Evolutionary conservation across 768 basidiomycete species (phyloP).

Genomic region (Boletus insuetus): DNA sequence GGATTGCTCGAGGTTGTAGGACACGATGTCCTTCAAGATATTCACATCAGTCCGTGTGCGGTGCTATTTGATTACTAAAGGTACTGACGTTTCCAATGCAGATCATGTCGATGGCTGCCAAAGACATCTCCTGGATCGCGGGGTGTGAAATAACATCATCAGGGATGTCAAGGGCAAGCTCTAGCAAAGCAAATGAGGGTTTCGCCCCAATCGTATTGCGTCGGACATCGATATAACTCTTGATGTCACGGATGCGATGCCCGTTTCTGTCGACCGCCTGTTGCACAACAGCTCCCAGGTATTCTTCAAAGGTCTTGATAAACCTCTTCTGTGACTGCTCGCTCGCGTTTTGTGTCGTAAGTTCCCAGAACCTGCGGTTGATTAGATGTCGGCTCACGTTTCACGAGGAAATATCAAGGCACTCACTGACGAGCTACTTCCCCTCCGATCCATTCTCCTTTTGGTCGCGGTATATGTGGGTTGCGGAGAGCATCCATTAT

Average conservation of each 20-base stretch:
- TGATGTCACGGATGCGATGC: constrained; percentile 32
- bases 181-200: constrained; percentile 1
- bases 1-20: constrained; percentile 35
- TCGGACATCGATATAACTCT: constrained; percentile 41
- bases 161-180: constrained; percentile 36
- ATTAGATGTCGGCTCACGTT: not conserved
- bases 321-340: constrained; percentile 3
- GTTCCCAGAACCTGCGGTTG: constrained; percentile 16
- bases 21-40: constrained; percentile 24
- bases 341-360: constrained; percentile 1
- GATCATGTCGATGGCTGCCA: constrained; percentile 34
- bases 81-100: constrained; percentile 34
- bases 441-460: constrained; percentile 14
- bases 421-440: constrained; percentile 18
- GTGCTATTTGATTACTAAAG: too few species aligned
- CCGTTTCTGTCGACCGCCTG: constrained; percentile 5
- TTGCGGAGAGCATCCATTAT: constrained; percentile 21
- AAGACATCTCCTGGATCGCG: constrained; percentile 29
- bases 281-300: not conserved
- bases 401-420: too few species aligned
- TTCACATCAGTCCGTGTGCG: too few species aligned
- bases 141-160: constrained; percentile 42
- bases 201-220: constrained; percentile 30
- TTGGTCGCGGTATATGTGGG: constrained; percentile 9
- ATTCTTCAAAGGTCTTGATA: not conserved